phyloP scores from a whole-genome alignment of 2,329 filamentous ascomycete genomes.

The Juglanconis juglandina region DNA sequence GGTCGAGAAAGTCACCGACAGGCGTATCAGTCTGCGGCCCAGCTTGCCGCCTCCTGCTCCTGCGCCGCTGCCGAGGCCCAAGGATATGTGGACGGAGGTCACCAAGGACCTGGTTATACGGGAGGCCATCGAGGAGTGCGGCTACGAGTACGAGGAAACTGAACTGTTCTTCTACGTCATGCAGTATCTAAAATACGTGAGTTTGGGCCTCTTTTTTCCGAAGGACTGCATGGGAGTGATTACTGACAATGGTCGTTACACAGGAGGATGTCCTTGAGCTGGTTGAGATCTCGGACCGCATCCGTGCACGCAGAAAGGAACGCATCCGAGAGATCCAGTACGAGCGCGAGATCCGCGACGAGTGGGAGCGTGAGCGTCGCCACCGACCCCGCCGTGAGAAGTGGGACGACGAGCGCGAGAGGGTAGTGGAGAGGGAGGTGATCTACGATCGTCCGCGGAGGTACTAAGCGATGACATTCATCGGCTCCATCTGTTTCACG shows the following conservation, averaged over 20 bases:
- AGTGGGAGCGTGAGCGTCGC: conserved; percentile 39
- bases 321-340: conserved; percentile 53
- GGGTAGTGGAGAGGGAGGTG: conserved; percentile 61
- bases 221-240: neutral
- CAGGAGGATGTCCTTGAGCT: conserved; percentile 85
- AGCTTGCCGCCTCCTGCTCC: conserved; percentile 32
- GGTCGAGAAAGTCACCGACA: conserved; percentile 54
- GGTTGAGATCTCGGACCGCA: conserved; percentile 77
- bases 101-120: conserved; percentile 86
- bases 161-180: conserved; percentile 89
- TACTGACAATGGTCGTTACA: conserved; percentile 29
- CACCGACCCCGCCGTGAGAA: conserved; percentile 32
- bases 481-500: neutral
- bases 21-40: conserved; percentile 38
- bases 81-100: conserved; percentile 92
- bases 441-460: conserved; percentile 49
- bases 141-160: conserved; percentile 89
- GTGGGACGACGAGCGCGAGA: conserved; percentile 52
- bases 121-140: conserved; percentile 79
- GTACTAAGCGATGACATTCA: neutral
- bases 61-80: conserved; percentile 38
- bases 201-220: conserved; percentile 33
- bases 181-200: conserved; percentile 82
- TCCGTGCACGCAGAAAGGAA: conserved; percentile 61
- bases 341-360: conserved; percentile 56